These are phyloP conservation scores for Trypanosoma avium DNA, from an alignment of 208 protist genomes.

Conservation along the genomic window DNA sequence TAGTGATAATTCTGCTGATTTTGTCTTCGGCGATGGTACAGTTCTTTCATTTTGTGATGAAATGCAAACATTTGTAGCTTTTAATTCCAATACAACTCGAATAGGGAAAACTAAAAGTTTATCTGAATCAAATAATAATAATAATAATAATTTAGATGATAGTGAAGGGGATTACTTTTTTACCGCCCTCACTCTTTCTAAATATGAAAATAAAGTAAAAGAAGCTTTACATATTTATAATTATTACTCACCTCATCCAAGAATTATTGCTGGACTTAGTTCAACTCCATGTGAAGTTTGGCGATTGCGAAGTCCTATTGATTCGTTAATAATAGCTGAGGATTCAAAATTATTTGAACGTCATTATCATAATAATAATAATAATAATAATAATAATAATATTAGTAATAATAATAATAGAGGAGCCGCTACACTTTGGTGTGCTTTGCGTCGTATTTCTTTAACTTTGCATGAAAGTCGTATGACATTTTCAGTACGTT, in stretches of 20 bases:
- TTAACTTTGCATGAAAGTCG: slow-evolving; percentile 68
- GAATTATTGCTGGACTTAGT: slow-evolving; percentile 49
- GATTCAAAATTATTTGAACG: slow-evolving; percentile 40
- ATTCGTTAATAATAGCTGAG: slow-evolving; percentile 49
- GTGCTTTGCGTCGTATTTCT: slow-evolving; percentile 60
- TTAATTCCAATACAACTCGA: slow-evolving; percentile 18
- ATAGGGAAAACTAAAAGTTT: background rate
- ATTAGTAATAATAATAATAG: no score
- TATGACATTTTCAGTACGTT: slow-evolving; percentile 74
- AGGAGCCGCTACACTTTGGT: slow-evolving; percentile 75
- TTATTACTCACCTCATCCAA: slow-evolving; percentile 49
- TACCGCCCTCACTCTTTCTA: slow-evolving; percentile 65
- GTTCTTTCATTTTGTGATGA: slow-evolving; percentile 76
- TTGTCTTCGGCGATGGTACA: slow-evolving; percentile 82
- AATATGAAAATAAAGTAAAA: slow-evolving; percentile 62
- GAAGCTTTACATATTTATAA: slow-evolving; percentile 78
- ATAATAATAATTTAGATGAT: background rate
- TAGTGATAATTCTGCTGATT: slow-evolving; percentile 69
- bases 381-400: no score
- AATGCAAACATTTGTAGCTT: slow-evolving; percentile 85
- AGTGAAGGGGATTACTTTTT: slow-evolving; percentile 54
- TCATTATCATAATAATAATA: no score
- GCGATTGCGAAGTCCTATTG: slow-evolving; percentile 34
- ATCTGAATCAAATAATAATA: background rate
- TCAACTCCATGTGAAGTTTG: slow-evolving; percentile 28